Conservation (phyloP, 164 flowering plant genomes). For the Dillenia suffruticosa region DNA sequence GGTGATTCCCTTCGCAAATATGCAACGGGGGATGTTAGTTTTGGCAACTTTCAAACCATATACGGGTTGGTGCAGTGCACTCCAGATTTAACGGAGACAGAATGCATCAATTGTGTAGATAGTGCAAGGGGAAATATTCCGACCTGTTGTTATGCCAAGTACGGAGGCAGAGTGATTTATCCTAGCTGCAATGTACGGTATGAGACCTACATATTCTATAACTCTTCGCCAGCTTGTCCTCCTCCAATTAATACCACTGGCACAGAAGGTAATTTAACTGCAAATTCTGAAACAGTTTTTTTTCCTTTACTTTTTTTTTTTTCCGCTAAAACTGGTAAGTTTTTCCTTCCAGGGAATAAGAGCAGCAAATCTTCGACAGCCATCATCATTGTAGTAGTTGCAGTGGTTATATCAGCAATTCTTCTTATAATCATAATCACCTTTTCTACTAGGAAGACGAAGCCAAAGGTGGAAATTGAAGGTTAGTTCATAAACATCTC, state of each 20-base stretch:
- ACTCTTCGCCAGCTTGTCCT: background rate
- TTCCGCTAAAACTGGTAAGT: background rate
- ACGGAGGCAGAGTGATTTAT: constrained; percentile 6
- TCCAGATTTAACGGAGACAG: constrained; percentile 19
- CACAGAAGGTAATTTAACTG: no score
- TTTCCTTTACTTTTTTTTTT: background rate
- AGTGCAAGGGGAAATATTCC: background rate
- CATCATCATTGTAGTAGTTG: background rate
- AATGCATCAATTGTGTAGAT: constrained; percentile 17
- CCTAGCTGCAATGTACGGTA: constrained; percentile 13
- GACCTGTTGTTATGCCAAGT: background rate
- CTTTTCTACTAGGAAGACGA: constrained; percentile 1
- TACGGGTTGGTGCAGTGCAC: constrained; percentile 35
- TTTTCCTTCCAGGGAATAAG: no score
- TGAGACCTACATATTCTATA: constrained; percentile 1
- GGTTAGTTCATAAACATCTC: background rate
- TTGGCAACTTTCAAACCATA: constrained; percentile 2
- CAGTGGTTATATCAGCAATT: background rate
- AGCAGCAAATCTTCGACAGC: background rate
- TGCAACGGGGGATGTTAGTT: background rate
- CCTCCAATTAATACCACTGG: background rate
- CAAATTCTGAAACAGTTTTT: no score
- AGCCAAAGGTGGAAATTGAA: background rate
- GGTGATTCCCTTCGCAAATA: constrained; percentile 6
- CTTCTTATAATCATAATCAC: background rate